Conservation (phyloP, 1,284 basidiomycete species). For the Apiotrichum mycotoxinovorans region DNA sequence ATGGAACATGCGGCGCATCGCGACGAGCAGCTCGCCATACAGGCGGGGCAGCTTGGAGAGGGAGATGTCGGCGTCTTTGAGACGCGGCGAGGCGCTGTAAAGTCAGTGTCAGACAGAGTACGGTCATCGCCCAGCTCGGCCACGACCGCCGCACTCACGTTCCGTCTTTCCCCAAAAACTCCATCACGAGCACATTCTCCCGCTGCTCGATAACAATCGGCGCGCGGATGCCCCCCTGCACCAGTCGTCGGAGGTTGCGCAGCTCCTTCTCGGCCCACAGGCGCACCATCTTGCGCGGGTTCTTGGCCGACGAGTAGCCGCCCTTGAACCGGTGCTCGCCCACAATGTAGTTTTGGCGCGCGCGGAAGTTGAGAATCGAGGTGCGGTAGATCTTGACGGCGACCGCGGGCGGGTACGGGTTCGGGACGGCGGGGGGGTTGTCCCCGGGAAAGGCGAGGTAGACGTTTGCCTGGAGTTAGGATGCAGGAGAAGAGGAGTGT, state of each 20-base stretch:
- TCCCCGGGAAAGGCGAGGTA: conserved; percentile 76
- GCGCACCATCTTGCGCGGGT: conserved; percentile 98
- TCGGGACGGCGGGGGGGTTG: conserved; percentile 48
- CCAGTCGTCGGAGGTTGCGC: conserved; percentile 84
- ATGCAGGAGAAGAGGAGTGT: neutral
- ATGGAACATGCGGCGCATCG: conserved; percentile 80
- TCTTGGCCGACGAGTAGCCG: conserved; percentile 79
- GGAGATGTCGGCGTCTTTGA: conserved; percentile 75
- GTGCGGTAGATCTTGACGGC: conserved; percentile 99
- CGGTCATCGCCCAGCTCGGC: conserved; percentile 9
- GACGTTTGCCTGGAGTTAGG: conserved; percentile 71
- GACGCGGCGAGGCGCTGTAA: conserved; percentile 77
- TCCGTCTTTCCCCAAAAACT: conserved; percentile 76
- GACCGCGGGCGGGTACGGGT: conserved; percentile 62
- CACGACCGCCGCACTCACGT: conserved; percentile 19
- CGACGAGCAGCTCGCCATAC: conserved; percentile 77
- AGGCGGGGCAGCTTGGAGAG: conserved; percentile 53
- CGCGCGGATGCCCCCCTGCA: conserved; percentile 74
- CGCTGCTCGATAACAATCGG: conserved; percentile 89
- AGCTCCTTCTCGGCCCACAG: conserved; percentile 99
- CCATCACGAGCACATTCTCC: conserved; percentile 97
- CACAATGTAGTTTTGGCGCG: conserved; percentile 89
- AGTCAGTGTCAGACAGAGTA: too few species aligned
- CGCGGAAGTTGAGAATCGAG: conserved; percentile 94
- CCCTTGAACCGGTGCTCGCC: conserved; percentile 87